phyloP scores from a whole-genome alignment of 1,284 basidiomycete genomes.

The Rhodotorula glutinis region DNA sequence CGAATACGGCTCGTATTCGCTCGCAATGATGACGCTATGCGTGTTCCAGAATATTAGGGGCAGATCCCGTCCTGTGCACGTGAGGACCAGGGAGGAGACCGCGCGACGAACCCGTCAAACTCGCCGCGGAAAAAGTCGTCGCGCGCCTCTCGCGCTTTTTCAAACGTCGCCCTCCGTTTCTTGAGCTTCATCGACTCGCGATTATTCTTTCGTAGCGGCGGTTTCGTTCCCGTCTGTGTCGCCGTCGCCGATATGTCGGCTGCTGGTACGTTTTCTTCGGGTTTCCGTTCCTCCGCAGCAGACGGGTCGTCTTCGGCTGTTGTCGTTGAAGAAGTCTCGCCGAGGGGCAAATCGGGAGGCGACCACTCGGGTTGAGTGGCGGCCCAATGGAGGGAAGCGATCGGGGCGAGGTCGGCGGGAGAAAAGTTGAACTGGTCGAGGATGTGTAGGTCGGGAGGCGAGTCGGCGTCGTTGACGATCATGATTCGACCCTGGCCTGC shows the following conservation, averaged over 20 bases:
- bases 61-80: too few relatives aligned
- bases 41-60: too few relatives aligned
- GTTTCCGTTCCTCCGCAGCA: too few relatives aligned
- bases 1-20: conserved; percentile 80
- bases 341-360: conserved; percentile 55
- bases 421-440: conserved; percentile 82
- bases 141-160: conserved; percentile 62
- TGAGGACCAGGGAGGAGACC: too few relatives aligned
- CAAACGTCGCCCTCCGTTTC: conserved; percentile 65
- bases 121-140: conserved; percentile 81
- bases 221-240: conserved; percentile 46
- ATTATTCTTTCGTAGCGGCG: conserved; percentile 50
- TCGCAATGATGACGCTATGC: conserved; percentile 71
- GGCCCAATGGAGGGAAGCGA: conserved; percentile 81
- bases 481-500: conserved; percentile 69
- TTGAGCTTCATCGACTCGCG: conserved; percentile 65
- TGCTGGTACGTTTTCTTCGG: conserved; percentile 11
- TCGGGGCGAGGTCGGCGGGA: conserved; percentile 54
- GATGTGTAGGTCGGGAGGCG: conserved; percentile 86
- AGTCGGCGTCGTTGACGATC: conserved; percentile 82
- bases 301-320: conserved; percentile 55
- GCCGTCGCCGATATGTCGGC: background rate
- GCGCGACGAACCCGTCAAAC: conserved; percentile 68
- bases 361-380: conserved; percentile 74
- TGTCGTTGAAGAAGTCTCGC: too few relatives aligned